phyloP scores from a whole-genome alignment of 2,329 filamentous ascomycete species.

The Fusarium temperatum region DNA sequence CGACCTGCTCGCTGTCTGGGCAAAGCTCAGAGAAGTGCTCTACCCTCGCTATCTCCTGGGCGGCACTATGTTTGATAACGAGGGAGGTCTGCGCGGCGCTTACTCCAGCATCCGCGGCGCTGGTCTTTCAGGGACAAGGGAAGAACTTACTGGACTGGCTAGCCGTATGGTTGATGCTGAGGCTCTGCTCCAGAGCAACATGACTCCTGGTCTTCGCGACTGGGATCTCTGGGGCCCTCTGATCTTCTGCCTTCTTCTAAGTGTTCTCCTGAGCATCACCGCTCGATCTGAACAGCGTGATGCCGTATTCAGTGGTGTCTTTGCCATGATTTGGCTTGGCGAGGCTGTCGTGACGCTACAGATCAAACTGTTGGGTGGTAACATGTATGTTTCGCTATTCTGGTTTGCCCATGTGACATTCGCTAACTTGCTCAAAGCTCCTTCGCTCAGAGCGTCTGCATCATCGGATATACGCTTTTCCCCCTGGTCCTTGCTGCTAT shows the following conservation, averaged over 20 bases:
- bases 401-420: neutral
- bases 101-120: constrained; percentile 69
- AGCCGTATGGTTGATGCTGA: constrained; percentile 72
- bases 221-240: constrained; percentile 99
- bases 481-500: constrained; percentile 92
- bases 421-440: constrained; percentile 67
- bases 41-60: constrained; percentile 93
- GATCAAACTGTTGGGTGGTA: constrained; percentile 94
- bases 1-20: constrained; percentile 92
- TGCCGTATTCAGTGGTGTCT: constrained; percentile 93
- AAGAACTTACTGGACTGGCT: constrained; percentile 69
- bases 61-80: constrained; percentile 69
- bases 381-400: constrained; percentile 76
- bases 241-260: constrained; percentile 90
- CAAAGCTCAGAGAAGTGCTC: constrained; percentile 96
- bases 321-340: constrained; percentile 95
- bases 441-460: constrained; percentile 96
- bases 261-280: constrained; percentile 85
- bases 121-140: constrained; percentile 66
- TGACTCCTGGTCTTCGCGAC: constrained; percentile 90
- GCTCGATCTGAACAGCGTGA: constrained; percentile 84
- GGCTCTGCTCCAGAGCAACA: constrained; percentile 69
- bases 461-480: constrained; percentile 98
- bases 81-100: constrained; percentile 65
- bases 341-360: constrained; percentile 97